Conservation (phyloP, 1,284 basidiomycete genomes). For the Pseudozyma pruni region DNA sequence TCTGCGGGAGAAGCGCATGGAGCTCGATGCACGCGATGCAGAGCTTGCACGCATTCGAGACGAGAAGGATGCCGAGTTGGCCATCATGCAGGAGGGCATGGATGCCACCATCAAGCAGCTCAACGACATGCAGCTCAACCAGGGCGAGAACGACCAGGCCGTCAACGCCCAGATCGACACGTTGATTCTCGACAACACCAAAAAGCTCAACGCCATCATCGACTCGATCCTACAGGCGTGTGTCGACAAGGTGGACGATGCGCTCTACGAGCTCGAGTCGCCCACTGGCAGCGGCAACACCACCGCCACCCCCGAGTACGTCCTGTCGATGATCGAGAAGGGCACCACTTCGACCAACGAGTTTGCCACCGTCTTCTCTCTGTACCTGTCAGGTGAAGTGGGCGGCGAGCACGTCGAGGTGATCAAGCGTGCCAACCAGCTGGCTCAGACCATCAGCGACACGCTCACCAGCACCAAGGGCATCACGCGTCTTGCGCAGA, state of each 20-base stretch:
- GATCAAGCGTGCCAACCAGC: slow-evolving; percentile 95
- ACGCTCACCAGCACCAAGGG: slow-evolving; percentile 94
- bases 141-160: slow-evolving; percentile 85
- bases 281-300: slow-evolving; percentile 91
- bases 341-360: slow-evolving; percentile 91
- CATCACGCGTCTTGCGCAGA: slow-evolving; percentile 87
- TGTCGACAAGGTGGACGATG: slow-evolving; percentile 95
- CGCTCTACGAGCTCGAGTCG: slow-evolving; percentile 96
- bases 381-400: slow-evolving; percentile 85
- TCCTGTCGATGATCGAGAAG: slow-evolving; percentile 98
- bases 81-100: slow-evolving; percentile 95
- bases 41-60: slow-evolving; percentile 85
- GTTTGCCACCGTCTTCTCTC: slow-evolving; percentile 92
- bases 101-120: slow-evolving; percentile 91
- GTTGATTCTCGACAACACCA: slow-evolving; percentile 94
- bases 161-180: slow-evolving; percentile 96
- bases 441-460: slow-evolving; percentile 91
- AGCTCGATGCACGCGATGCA: slow-evolving; percentile 78
- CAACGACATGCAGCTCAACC: slow-evolving; percentile 84
- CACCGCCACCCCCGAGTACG: slow-evolving; percentile 96
- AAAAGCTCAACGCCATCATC: slow-evolving; percentile 98
- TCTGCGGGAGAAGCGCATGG: slow-evolving; percentile 77
- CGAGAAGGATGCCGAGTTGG: slow-evolving; percentile 96
- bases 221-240: slow-evolving; percentile 96
- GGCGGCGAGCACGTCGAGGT: slow-evolving; percentile 97